Conservation (phyloP, 2,329 filamentous ascomycete genomes). For the Verticillium longisporum region DNA sequence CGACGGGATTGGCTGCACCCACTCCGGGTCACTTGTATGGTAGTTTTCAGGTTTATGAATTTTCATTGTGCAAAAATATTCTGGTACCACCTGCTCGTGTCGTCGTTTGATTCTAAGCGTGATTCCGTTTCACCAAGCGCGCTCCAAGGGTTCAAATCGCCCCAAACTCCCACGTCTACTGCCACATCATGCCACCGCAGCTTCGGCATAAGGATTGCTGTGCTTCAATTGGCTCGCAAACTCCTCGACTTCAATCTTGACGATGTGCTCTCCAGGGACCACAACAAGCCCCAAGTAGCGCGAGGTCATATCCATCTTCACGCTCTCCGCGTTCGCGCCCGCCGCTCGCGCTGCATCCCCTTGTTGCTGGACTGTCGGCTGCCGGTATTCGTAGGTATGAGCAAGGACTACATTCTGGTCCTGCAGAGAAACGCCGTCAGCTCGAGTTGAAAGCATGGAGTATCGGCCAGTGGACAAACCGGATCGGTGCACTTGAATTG, state of each 20-base stretch:
- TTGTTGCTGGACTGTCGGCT: constrained; percentile 50
- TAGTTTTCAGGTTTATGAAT: neutral
- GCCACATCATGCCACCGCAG: neutral
- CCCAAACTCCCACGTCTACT: too few relatives aligned
- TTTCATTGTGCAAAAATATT: neutral
- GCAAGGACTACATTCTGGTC: constrained; percentile 84
- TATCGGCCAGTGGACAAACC: constrained; percentile 39
- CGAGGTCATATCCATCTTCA: constrained; percentile 69
- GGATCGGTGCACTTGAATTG: constrained; percentile 92
- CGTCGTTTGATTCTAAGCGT: neutral
- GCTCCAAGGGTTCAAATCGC: too few relatives aligned
- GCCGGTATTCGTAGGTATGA: constrained; percentile 83
- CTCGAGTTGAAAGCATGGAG: neutral
- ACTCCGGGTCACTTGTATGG: neutral
- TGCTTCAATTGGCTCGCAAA: constrained; percentile 47
- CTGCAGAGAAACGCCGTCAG: constrained; percentile 34
- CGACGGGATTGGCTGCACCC: neutral
- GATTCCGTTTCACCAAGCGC: neutral
- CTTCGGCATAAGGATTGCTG: constrained; percentile 5
- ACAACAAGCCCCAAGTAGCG: constrained; percentile 86
- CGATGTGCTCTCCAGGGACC: constrained; percentile 78
- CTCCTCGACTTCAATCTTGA: constrained; percentile 82
- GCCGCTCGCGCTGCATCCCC: constrained; percentile 26
- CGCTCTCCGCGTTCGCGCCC: constrained; percentile 27
- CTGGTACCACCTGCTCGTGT: neutral